Base-by-base conservation (phyloP, 306 rosid genomes). In the Leucaena leucocephala region DNA sequence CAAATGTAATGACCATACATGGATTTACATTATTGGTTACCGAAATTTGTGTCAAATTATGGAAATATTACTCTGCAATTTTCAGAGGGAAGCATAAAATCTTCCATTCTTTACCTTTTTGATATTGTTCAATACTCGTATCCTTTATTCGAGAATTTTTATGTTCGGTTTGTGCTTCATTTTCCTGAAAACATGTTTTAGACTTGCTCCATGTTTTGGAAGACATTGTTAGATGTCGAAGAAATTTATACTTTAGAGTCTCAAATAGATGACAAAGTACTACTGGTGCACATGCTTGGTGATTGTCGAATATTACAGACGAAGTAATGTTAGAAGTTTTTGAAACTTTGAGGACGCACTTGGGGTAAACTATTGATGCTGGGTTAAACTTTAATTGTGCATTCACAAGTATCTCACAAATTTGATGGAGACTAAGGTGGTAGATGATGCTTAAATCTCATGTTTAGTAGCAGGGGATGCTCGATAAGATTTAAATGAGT, bases 251-350 rank as follows among this genome's bases (percentile, higher is more conserved):
- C 59, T 54, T 19, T 54, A 77, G 49, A 34, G 7, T 46, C 46
- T 43, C 40, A 55, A 68, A 7, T 57, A 14, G 52, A 43, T 21
- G 59, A 10, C 36, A n/a, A 34, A 68, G 45, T 52, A 40, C 36
- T 10, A 7, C 44, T 16, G 55, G 52, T 76, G 52, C 50, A 77
- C 74, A 22, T 68, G 75, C 44, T 54, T 77, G 48, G 55, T 16
- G 68, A 35, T 0, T 63, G 44, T 21, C 21, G 17, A 39, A 19
- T 54, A 54, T n/a, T 54, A 27, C 27, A 16, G 21, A 16, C 58
- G 19, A n/a, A 14, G 44, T 15, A 67, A 77, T 68, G 19, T 57
- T 36, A 11, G 15, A 54, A 78, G 12, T n/a, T 35, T 36, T 9
- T n/a, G 42, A 65, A 76, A 36, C 3, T 62, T 76, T 36, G 48